Percentiles rank a stretch among this genome's conserved stretches.
Evolutionary conservation across 1,284 basidiomycete species (phyloP).

Genomic region (Melampsora americana): DNA sequence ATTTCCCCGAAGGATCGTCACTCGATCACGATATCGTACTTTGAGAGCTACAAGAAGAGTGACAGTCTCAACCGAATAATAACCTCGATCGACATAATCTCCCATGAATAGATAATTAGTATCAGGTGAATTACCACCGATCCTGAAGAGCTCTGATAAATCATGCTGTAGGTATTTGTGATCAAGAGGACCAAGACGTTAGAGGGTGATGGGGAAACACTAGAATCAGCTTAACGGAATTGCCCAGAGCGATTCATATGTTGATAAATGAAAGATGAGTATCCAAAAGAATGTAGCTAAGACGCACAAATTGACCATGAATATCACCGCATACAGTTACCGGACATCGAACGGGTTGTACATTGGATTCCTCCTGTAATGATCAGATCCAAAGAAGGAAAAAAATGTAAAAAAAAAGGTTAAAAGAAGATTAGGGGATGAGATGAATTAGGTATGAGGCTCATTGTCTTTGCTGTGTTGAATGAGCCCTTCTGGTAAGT

Average conservation of each 20-base stretch:
- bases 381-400: neutral
- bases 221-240: neutral
- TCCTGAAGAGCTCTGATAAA: constrained; percentile 96
- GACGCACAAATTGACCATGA: constrained; percentile 97
- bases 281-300: constrained; percentile 9
- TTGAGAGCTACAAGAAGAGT: constrained; percentile 97
- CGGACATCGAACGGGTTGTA: constrained; percentile 94
- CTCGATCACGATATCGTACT: constrained; percentile 94
- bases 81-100: constrained; percentile 98
- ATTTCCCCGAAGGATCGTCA: constrained; percentile 96
- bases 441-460: constrained; percentile 8
- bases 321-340: constrained; percentile 98
- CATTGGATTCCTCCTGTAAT: constrained; percentile 74
- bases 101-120: constrained; percentile 99
- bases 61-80: constrained; percentile 99
- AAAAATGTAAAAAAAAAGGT: neutral
- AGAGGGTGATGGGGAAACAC: neutral
- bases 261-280: too few relatives aligned
- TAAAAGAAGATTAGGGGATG: neutral
- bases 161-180: constrained; percentile 69
- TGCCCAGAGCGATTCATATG: neutral
- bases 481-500: constrained; percentile 12
- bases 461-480: constrained; percentile 6
- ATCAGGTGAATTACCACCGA: constrained; percentile 98
- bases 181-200: constrained; percentile 46